Base-by-base conservation (phyloP, 2,329 filamentous ascomycete genomes). In the Chrysoporthe deuterocubensis region DNA sequence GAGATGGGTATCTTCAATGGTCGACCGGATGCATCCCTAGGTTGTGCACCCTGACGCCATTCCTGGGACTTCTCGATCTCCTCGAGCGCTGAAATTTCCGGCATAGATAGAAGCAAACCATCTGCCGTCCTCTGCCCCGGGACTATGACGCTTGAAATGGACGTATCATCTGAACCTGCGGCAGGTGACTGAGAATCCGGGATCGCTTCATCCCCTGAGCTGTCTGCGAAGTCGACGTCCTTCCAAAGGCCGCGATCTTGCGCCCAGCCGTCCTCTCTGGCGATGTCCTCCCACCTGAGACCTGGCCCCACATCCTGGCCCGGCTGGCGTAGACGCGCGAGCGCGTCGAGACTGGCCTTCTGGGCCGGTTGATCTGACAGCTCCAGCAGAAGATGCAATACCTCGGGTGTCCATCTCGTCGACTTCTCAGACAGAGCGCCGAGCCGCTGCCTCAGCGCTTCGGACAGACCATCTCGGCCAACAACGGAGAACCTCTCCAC, bases 401-500 rank as follows among this genome's bases (percentile, higher is more conserved):
- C 84, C 73, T 98, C 96, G 0, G 94, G 94, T 6, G 89, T 88
- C 86, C 88, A 95, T 78, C 89, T 89, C 56, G 84, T 84, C 46
- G 79, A 81, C 62, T 75, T 67, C 14, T 67, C 58, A 42, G 73
- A 69, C 11, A 77, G 65, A 4, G 71, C 68, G 0, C 71, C 70
- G 5, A 76, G 73, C 16, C 79, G 76, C 43, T 79, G 75, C 13
- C 84, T 80, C 26, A 97, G 78, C 69, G 89, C 86, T 50, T 94
- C 89, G 14, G 93, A 93, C 37, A 97, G 81, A 50, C 88, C 88
- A 73, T 97, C 94, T 70, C 92, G 89, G 74, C 92, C 90, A 60
- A 93, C 85, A 65, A 98, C 85, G 43, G 89, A 87, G 73, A 97
- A 96, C 73, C 95, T 94, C 80, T 98, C 96, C 72, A 94, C 90